Percentiles rank a stretch among this genome's conserved stretches.
Evolutionary conservation across 768 basidiomycete species (phyloP).

Genomic region (Tulasnella sp.): DNA sequence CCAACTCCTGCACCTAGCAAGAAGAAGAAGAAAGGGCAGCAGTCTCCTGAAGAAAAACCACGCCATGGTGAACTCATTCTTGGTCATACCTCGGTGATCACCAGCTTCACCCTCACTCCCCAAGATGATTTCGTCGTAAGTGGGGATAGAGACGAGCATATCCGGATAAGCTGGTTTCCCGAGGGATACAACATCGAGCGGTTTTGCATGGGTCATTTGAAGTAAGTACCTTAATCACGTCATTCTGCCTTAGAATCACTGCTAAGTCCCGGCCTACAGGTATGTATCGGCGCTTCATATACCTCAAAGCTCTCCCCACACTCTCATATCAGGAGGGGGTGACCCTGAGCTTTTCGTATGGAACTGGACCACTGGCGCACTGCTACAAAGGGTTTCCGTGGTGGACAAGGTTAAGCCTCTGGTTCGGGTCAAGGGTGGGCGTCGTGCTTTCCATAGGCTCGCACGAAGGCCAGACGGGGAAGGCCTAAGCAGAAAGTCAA

Average conservation of each 20-base stretch:
- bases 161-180: constrained; percentile 85
- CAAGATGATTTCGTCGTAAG: constrained; percentile 75
- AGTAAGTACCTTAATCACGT: constrained; percentile 40
- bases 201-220: constrained; percentile 77
- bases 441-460: not conserved
- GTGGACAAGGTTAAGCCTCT: constrained; percentile 33
- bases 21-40: constrained; percentile 29
- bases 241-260: not conserved
- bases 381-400: constrained; percentile 48
- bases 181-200: constrained; percentile 77
- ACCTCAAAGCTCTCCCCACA: constrained; percentile 39
- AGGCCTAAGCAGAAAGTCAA: constrained; percentile 22
- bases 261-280: constrained; percentile 34
- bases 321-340: constrained; percentile 81
- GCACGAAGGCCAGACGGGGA: constrained; percentile 26
- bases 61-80: constrained; percentile 63
- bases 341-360: constrained; percentile 69
- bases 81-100: constrained; percentile 85
- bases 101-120: constrained; percentile 54
- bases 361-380: constrained; percentile 64
- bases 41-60: constrained; percentile 57
- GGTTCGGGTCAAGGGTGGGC: constrained; percentile 33
- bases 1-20: not conserved
- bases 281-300: constrained; percentile 78
- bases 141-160: constrained; percentile 92